phyloP scores from a whole-genome alignment of 148 eudicot genomes.

The Agrostemma githago region DNA sequence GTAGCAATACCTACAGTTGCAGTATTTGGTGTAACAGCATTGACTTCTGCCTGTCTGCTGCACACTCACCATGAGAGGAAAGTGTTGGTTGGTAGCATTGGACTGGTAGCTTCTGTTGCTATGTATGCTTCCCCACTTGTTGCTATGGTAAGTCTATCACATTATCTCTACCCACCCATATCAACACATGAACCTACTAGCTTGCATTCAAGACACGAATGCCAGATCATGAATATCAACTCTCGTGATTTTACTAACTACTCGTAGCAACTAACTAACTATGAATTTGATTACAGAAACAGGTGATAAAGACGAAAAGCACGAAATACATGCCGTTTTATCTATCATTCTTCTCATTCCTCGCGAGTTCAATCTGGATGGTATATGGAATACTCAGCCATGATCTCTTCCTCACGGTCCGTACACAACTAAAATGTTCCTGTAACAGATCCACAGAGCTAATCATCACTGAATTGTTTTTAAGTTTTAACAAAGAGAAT shows the following conservation, averaged over 20 bases:
- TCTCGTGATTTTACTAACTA: no score
- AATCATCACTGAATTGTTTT: background rate
- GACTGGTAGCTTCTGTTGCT: slow-evolving; percentile 51
- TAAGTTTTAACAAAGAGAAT: background rate
- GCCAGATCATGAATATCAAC: no score
- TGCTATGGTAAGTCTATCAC: slow-evolving; percentile 46
- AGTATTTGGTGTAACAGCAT: slow-evolving; percentile 26
- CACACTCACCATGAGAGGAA: slow-evolving; percentile 56
- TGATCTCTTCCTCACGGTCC: slow-evolving; percentile 57
- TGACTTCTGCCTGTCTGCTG: slow-evolving; percentile 42
- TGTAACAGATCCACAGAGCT: no score
- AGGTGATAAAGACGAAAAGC: slow-evolving; percentile 62
- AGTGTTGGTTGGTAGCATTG: slow-evolving; percentile 59
- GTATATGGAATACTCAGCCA: slow-evolving; percentile 69
- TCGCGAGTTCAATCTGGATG: slow-evolving; percentile 62
- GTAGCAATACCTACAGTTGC: slow-evolving; percentile 29
- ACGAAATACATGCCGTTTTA: slow-evolving; percentile 75
- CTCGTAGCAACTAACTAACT: no score
- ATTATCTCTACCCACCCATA: background rate
- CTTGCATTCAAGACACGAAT: background rate
- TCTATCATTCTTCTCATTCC: slow-evolving; percentile 68
- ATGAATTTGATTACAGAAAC: slow-evolving; percentile 40
- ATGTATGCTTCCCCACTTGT: slow-evolving; percentile 66
- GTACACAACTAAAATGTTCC: slow-evolving; percentile 19
- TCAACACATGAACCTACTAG: background rate